Base-by-base conservation (phyloP, 1,284 basidiomycete species). In the Cystobasidium slooffiae region DNA sequence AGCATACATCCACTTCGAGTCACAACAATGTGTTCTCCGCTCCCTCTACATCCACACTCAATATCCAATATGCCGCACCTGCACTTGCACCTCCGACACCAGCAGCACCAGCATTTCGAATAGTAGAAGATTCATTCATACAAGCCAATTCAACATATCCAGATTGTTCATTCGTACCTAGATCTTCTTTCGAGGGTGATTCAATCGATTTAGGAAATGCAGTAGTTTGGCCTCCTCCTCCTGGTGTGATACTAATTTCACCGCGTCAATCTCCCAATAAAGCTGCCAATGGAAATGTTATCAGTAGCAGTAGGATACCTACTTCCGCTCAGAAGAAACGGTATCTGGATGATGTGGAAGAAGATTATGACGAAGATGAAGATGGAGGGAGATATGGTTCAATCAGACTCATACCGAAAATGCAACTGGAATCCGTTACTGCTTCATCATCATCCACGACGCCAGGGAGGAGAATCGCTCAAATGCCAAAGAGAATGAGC, bases 201-300 rank as follows among this genome's bases (percentile, higher is more conserved):
- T 73, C 70, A 0, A 43, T 66, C 10, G 70, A 62, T 46, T 41
- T 73, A 10, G 53, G 22, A 46, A 56, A 55, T 58, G 70, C 58
- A 3, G 62, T 51, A 47, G 39, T 65, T 14, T 73, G 70, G 70
- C 70, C 70, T n/a, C 70, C 70, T 66, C 70, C 46, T 56, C 62
- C 70, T 18, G 70, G 70, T 41, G 70, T 73, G 3, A 66, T 73
- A 31, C 43, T 73, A 6, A 56, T 73, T 43, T 73, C 70, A 18
- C 70, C 70, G 41, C 62, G 70, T 14, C 62, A 65, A 44, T 73
- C 70, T n/a, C 70, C 70, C 1, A 41, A 24, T 24, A 73, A 73
- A 24, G 24, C 44, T 20, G 9, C 1, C 14, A 53, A 47, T 47
- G 24, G 24, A 20, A 39, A 20, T 1, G 4, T 20, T 31, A 37